These are phyloP conservation scores for Trichoderma reesei DNA, from an alignment of 495 filamentous ascomycete species.

Conservation along the genomic window DNA sequence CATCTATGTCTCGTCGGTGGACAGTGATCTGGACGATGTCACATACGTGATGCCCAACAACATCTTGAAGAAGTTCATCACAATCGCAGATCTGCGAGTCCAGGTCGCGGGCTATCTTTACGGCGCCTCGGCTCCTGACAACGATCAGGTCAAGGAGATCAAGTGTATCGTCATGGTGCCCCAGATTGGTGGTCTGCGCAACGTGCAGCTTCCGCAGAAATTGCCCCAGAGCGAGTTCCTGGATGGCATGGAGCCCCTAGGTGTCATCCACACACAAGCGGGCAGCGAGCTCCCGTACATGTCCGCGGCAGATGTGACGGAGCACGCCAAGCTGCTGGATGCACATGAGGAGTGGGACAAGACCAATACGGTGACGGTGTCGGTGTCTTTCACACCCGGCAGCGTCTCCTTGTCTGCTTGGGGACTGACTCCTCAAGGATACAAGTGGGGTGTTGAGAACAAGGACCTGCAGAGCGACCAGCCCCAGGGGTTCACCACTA, in stretches of 20 bases:
- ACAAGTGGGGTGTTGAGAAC: conserved; percentile 97
- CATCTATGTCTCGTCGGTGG: conserved; percentile 94
- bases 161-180: conserved; percentile 94
- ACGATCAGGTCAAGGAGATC: conserved; percentile 94
- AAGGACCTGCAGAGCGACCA: conserved; percentile 84
- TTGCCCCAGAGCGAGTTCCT: conserved; percentile 91
- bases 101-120: conserved; percentile 96
- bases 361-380: conserved; percentile 85
- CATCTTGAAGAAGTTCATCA: conserved; percentile 96
- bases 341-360: conserved; percentile 80
- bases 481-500: conserved; percentile 84
- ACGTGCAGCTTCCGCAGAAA: conserved; percentile 84
- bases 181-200: conserved; percentile 88
- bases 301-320: conserved; percentile 87
- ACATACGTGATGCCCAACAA: conserved; percentile 99
- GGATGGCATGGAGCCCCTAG: conserved; percentile 77
- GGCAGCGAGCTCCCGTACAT: conserved; percentile 95
- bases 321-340: conserved; percentile 81
- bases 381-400: conserved; percentile 96
- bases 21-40: conserved; percentile 70
- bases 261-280: conserved; percentile 90
- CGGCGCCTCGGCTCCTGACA: conserved; percentile 84
- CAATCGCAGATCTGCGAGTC: conserved; percentile 90
- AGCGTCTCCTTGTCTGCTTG: conserved; percentile 92
- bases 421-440: conserved; percentile 81